A percentile compares a stretch with the other conserved stretches of the same genome.
phyloP scores from a whole-genome alignment of 139 green algal species.

The Micractinium conductrix region DNA sequence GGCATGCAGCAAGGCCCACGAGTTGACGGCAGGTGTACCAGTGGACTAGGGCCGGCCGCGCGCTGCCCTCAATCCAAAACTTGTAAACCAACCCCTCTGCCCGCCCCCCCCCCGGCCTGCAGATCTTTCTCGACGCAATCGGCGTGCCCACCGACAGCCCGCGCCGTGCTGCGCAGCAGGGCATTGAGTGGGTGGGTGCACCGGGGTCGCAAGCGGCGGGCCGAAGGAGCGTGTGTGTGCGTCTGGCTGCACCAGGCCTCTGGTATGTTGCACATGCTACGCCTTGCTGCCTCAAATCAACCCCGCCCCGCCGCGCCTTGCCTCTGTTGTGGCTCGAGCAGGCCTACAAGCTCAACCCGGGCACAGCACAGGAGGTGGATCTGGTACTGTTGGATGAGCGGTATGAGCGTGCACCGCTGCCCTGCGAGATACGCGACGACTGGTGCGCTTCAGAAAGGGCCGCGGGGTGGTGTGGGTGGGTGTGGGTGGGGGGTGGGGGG shows the following conservation, averaged over 20 bases:
- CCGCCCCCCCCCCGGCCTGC: not conserved
- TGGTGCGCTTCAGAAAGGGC: conserved; percentile 11
- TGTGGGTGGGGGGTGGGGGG: not conserved
- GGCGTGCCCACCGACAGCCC: conserved; percentile 52
- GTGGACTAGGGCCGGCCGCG: no score
- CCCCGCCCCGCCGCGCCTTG: no score
- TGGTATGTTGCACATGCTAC: no score
- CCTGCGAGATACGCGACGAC: conserved; percentile 49
- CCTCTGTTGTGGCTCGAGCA: no score
- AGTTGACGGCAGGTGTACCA: no score
- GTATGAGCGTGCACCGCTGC: conserved; percentile 70
- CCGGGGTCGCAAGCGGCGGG: not conserved
- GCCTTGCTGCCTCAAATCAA: no score
- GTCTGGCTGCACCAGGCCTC: no score
- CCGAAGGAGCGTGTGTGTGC: no score
- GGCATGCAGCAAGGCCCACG: no score
- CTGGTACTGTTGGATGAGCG: conserved; percentile 74
- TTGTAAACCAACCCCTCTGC: not conserved
- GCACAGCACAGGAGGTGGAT: conserved; percentile 52
- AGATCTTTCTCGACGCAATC: conserved; percentile 70
- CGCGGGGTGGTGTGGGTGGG: no score
- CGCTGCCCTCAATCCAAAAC: no score
- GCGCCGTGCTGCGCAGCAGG: conserved; percentile 39
- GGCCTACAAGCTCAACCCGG: conserved; percentile 57
- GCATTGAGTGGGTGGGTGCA: conserved; percentile 54